Conservation (phyloP, 257 asterid species). For the Jasminum sambac region DNA sequence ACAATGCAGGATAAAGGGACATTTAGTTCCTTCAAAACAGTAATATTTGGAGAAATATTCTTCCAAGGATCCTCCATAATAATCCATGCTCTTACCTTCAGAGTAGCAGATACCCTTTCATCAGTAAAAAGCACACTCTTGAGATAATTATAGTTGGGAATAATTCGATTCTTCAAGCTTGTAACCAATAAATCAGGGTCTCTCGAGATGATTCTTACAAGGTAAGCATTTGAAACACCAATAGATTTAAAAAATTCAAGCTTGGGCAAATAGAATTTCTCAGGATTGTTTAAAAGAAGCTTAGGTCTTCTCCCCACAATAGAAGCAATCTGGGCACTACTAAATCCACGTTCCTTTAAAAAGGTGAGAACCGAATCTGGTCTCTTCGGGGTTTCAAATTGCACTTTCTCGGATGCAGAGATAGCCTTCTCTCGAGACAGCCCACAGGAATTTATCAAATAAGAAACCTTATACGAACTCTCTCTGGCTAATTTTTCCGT, state of each 20-base stretch:
- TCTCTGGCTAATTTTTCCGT: background rate
- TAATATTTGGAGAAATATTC: constrained; percentile 10
- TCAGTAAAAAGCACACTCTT: background rate
- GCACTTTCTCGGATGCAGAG: constrained; percentile 23
- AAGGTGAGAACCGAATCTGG: constrained; percentile 23
- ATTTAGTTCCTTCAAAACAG: background rate
- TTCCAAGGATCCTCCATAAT: background rate
- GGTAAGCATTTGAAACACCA: constrained; percentile 11
- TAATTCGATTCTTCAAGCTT: constrained; percentile 26
- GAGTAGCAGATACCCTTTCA: background rate
- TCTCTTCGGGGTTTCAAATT: background rate
- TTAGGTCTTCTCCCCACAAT: background rate
- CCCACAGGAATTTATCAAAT: constrained; percentile 27
- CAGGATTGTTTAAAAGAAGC: constrained; percentile 12
- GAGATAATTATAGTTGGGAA: constrained; percentile 12
- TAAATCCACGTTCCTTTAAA: constrained; percentile 13
- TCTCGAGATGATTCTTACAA: background rate
- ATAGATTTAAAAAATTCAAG: constrained; percentile 24
- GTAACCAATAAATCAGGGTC: constrained; percentile 19
- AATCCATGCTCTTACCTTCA: background rate
- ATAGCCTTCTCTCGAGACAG: constrained; percentile 31
- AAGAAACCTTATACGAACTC: constrained; percentile 11
- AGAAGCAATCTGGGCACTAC: no score
- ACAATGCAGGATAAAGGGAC: background rate
- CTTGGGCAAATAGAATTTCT: constrained; percentile 26